Evolutionary conservation across 2,329 filamentous ascomycete genomes (phyloP), one percentile per base, ranked within the genome.

Genomic region (Sporothrix pallida): DNA sequence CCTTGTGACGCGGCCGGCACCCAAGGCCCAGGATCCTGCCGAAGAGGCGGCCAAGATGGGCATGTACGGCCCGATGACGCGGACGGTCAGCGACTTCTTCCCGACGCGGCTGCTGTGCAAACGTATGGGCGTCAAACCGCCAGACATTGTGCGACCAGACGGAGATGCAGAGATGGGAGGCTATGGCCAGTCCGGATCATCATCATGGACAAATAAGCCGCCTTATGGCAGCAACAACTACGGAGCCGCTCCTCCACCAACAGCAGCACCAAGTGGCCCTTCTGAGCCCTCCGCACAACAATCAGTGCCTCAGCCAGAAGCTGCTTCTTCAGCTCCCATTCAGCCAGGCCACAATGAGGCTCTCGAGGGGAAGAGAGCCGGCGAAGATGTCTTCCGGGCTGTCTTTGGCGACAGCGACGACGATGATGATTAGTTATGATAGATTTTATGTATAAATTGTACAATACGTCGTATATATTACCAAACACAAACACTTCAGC

Each of bases 11-110:
- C 86, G 84, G 74, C 84, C 85, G 0, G 78, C 82, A 9, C 81
- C 83, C 31, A 93, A 91, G 77, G 86, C 87, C 3, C 86, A 90
- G 75, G 92, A 97, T 78, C 91, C 95, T 0, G 93, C 94, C 12
- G 92, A 95, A 79, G 91, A 93, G 77, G 96, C 96, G 0, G 96
- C 96, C 8, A 93, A 88, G 78, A 84, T 98, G 80, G 94, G 94
- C 73, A 97, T 98, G 94, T 98, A 95, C 82, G 96, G 96, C 0
- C 87, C 90, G 15, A 88, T 98, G 89, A 99, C 96, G 2, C 87
- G 96, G 75, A 89, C 87, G 26, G 85, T 87, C 0, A 81, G 88
- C 8, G 88, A 90, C 4, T 98, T 97, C 81, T 91, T 91, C 77
- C 96, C 96, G 0, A 91, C 92, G 0, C 87, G 94, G 72, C 83